Conservation (phyloP, 2,329 filamentous ascomycete species). For the Fusarium sp. region DNA sequence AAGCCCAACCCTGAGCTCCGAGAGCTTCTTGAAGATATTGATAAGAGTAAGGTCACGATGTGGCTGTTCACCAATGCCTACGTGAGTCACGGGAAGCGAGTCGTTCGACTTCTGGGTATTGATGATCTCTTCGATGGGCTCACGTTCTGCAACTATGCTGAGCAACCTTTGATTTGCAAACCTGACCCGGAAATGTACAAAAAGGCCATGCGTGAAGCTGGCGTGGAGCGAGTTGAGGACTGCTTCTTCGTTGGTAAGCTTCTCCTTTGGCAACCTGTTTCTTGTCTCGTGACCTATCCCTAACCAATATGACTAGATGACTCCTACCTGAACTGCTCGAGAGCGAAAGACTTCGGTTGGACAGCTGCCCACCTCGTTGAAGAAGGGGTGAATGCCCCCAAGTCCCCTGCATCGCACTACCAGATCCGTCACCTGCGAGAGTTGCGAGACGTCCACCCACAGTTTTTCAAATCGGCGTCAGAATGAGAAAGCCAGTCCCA, state of each 20-base stretch:
- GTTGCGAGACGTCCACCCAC: slow-evolving; percentile 82
- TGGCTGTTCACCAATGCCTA: slow-evolving; percentile 99
- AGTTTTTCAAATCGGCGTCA: slow-evolving; percentile 80
- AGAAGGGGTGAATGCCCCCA: slow-evolving; percentile 76
- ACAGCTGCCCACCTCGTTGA: slow-evolving; percentile 89
- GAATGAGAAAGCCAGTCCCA: background rate
- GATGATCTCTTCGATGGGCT: slow-evolving; percentile 95
- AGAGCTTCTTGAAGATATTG: slow-evolving; percentile 84
- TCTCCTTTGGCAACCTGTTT: background rate
- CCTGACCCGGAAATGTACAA: slow-evolving; percentile 86
- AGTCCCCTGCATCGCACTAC: slow-evolving; percentile 77
- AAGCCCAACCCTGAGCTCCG: slow-evolving; percentile 83
- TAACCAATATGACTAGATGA: slow-evolving; percentile 74
- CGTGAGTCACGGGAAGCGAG: slow-evolving; percentile 86
- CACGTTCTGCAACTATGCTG: slow-evolving; percentile 92
- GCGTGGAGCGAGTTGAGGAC: slow-evolving; percentile 75
- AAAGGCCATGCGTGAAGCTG: slow-evolving; percentile 91
- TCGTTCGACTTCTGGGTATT: slow-evolving; percentile 84
- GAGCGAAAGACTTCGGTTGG: slow-evolving; percentile 87
- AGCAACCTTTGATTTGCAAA: slow-evolving; percentile 86
- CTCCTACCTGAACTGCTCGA: slow-evolving; percentile 85
- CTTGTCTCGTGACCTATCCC: background rate
- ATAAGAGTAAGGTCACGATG: slow-evolving; percentile 84
- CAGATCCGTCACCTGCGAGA: slow-evolving; percentile 85
- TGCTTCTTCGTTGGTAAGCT: slow-evolving; percentile 94